phyloP scores from a whole-genome alignment of 805 yeast species.

The Zygosaccharomyces siamensis region DNA sequence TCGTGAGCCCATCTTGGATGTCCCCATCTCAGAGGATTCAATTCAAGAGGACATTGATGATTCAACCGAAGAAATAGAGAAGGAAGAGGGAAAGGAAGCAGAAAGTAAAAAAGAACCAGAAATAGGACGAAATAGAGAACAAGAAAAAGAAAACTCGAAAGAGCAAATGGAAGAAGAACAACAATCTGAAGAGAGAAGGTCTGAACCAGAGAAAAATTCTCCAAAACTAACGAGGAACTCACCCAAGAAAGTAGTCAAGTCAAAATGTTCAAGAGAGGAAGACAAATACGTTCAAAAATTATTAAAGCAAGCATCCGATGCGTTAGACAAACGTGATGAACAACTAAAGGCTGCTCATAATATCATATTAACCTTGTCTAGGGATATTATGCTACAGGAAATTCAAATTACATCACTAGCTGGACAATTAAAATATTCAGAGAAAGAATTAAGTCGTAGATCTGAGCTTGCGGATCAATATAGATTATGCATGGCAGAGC shows the following conservation, averaged over 20 bases:
- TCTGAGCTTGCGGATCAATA: slow-evolving; percentile 5
- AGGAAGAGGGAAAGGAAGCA: neutral
- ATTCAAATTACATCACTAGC: slow-evolving; percentile 19
- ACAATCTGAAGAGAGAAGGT: neutral
- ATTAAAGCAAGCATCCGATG: slow-evolving; percentile 8
- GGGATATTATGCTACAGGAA: slow-evolving; percentile 19
- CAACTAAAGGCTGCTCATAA: slow-evolving; percentile 14
- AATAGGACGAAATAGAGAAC: neutral
- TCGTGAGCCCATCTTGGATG: slow-evolving; percentile 2
- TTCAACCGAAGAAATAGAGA: neutral
- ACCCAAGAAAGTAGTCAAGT: neutral
- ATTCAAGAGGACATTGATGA: neutral
- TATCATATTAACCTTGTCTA: slow-evolving; percentile 14
- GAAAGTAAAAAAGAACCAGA: neutral
- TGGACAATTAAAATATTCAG: slow-evolving; percentile 12
- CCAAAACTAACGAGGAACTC: neutral
- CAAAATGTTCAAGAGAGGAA: neutral
- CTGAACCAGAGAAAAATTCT: neutral
- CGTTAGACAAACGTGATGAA: slow-evolving; percentile 12
- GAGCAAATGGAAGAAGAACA: neutral
- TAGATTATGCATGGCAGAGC: slow-evolving; percentile 5
- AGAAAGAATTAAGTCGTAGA: slow-evolving; percentile 1
- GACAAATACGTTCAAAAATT: slow-evolving; percentile 1
- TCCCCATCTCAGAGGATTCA: neutral
- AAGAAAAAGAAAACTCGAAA: neutral